These are phyloP conservation scores for Penicillium nucicola DNA, from an alignment of 495 filamentous ascomycete genomes.

Conservation along the genomic window DNA sequence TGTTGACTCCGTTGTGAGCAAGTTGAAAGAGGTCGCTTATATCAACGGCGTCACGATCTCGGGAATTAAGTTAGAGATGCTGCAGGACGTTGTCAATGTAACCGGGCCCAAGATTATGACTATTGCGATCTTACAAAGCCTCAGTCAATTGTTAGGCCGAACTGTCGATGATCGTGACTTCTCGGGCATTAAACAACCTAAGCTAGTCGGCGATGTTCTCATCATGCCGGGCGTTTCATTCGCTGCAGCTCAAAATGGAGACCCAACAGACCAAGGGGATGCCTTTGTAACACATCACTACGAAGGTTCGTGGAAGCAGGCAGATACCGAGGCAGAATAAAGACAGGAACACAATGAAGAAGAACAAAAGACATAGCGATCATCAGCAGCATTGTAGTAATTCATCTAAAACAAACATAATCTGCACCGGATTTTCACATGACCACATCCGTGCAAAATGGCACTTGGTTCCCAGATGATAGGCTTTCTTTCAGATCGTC, in stretches of 20 bases:
- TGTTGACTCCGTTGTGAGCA: slow-evolving; percentile 27
- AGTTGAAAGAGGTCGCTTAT: slow-evolving; percentile 25
- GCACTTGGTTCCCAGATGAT: too few species aligned
- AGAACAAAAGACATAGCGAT: neutral
- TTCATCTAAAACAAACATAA: too few species aligned
- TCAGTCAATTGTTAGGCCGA: slow-evolving; percentile 16
- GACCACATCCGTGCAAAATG: too few species aligned
- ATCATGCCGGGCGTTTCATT: slow-evolving; percentile 41
- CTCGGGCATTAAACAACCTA: slow-evolving; percentile 27
- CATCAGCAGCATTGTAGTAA: neutral
- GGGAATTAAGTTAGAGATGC: slow-evolving; percentile 25
- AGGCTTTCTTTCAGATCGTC: too few species aligned
- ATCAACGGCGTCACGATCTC: slow-evolving; percentile 22
- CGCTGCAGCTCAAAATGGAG: slow-evolving; percentile 29
- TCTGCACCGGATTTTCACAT: too few species aligned
- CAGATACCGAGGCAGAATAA: slow-evolving; percentile 13
- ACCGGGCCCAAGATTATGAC: slow-evolving; percentile 43
- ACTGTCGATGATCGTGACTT: slow-evolving; percentile 25
- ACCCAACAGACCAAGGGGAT: slow-evolving; percentile 24
- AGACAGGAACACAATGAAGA: slow-evolving; percentile 13
- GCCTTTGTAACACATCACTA: slow-evolving; percentile 33
- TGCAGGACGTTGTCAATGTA: slow-evolving; percentile 36
- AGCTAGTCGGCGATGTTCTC: slow-evolving; percentile 37
- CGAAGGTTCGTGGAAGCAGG: slow-evolving; percentile 31
- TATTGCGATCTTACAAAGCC: slow-evolving; percentile 28